Conservation (phyloP, 2,329 filamentous ascomycete genomes). For the Fusarium scirpi region DNA sequence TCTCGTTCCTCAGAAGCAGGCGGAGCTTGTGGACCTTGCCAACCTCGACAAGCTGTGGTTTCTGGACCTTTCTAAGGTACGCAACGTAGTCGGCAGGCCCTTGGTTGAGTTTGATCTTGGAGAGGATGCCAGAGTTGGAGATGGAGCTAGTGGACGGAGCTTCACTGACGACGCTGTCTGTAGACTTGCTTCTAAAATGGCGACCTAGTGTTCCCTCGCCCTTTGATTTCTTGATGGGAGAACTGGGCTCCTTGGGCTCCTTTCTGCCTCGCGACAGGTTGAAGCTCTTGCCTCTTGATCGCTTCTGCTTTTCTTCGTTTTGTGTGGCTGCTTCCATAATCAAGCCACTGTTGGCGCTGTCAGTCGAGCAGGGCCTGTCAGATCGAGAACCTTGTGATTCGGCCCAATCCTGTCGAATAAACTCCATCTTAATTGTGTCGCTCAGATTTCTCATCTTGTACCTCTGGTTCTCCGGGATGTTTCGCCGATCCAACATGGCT, state of each 20-base stretch:
- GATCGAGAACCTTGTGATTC: conserved; percentile 69
- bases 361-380: conserved; percentile 59
- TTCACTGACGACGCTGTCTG: conserved; percentile 74
- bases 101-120: conserved; percentile 79
- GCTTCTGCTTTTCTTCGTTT: conserved; percentile 64
- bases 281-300: conserved; percentile 69
- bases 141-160: conserved; percentile 66
- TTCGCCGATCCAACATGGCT: conserved; percentile 81
- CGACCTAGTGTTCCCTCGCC: conserved; percentile 71
- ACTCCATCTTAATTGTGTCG: conserved; percentile 92
- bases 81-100: conserved; percentile 86
- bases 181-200: conserved; percentile 78
- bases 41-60: conserved; percentile 89
- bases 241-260: conserved; percentile 72
- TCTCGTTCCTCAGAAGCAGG: conserved; percentile 90
- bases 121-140: conserved; percentile 68
- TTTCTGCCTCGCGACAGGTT: conserved; percentile 75
- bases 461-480: conserved; percentile 93
- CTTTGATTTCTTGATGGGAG: conserved; percentile 80
- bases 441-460: conserved; percentile 94
- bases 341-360: conserved; percentile 55
- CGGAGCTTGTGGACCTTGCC: conserved; percentile 94
- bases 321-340: conserved; percentile 55
- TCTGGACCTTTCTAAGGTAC: conserved; percentile 83
- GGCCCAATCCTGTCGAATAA: conserved; percentile 89